Base-by-base conservation (phyloP, 352 stramenopile genomes). In the Globisporangium carolinianum region DNA sequence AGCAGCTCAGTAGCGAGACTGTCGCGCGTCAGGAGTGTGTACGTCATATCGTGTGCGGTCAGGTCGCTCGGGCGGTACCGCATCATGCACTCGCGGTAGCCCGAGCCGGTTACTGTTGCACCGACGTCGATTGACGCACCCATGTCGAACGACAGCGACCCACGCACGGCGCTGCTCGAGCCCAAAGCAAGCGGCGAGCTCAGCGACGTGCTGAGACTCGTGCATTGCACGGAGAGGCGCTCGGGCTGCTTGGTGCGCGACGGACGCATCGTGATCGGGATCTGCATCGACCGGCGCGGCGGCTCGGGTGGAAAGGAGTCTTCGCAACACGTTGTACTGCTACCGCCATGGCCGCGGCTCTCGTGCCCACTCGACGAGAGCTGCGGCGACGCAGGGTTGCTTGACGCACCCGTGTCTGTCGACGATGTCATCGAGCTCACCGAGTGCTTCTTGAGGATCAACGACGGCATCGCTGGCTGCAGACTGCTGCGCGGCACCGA, bases 31-130 rank as follows among this genome's bases (percentile, higher is more conserved):
- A 76, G 59, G 50, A 87, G 66, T 24, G 66, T 71, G 3, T 56
- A 68, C 66, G 65, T 74, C 47, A 86, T 55, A 39, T 88, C 72
- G 39, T 70, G 57, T 3, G 67, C 42, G 65, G 77, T 81, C 7
- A 90, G 49, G 45, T 90, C 78, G 41, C 77, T 90, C 3, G 80
- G 80, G 15, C 77, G 77, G 58, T 88, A 88, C 39, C 75, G 73
- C 67, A 86, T 76, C 74, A 88, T 90, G 51, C 76, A 86, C 36
- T 88, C 80, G 14, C 47, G 55, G 45, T 52, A 37, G 3, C 53
- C 45, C 0, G 53, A 38, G 15, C 32, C 24, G 7, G 38, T 18
- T n/a, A 10, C 7, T 42, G 12, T 1, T 17, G 24, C 42, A 6
- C 32, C 36, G 8, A 53, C 8, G 46, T 63, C 51, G 17, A 58